Base-by-base conservation (phyloP, 208 protist genomes). In the Trypanosoma conorhini region DNA sequence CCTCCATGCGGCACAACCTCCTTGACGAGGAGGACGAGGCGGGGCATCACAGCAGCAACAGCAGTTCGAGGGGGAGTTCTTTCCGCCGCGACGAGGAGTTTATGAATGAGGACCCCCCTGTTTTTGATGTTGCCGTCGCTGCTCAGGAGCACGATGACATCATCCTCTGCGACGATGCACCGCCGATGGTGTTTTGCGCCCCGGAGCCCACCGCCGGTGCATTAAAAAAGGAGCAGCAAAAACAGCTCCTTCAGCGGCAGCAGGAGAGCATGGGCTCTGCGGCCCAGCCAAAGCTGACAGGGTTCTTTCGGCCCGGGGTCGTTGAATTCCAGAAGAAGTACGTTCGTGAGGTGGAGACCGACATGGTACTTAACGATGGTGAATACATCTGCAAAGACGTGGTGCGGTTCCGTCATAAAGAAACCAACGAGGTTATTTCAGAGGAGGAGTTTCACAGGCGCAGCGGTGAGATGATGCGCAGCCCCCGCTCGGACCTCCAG, bases 341-440 rank as follows among this genome's bases (percentile, higher is more conserved):
- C 79, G 56, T 64, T 40, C 81, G 82, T 21, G 83, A 94, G 59
- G 42, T 88, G 60, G 66, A 74, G 38, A 92, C 83, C 12, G 79
- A 93, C 22, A 91, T 71, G 61, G 80, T 81, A 33, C 51, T 87
- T 64, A 80, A 77, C 35, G 50, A 87, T 50, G 88, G 76, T 44
- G 88, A 92, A 77, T 94, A 92, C 72, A 60, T 92, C 52, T 93
- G 83, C 62, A 51, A 62, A 22, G 88, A 96, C 61, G 67, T 78
- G 24, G 51, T 83, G 33, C 62, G 63, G 38, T 96, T 92, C 72
- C 74, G 77, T 7, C 70, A 72, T 54, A 81, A 52, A n/a, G 28
- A n/a, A 22, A 89, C 72, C 0, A 74, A 69, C 0, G 84, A 91
- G n/a, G 40, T 82, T 5, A 73, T 96, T 60, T 86, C 76, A 15